phyloP scores from a whole-genome alignment of 306 rosid genomes.

The Cicer cuneatum region DNA sequence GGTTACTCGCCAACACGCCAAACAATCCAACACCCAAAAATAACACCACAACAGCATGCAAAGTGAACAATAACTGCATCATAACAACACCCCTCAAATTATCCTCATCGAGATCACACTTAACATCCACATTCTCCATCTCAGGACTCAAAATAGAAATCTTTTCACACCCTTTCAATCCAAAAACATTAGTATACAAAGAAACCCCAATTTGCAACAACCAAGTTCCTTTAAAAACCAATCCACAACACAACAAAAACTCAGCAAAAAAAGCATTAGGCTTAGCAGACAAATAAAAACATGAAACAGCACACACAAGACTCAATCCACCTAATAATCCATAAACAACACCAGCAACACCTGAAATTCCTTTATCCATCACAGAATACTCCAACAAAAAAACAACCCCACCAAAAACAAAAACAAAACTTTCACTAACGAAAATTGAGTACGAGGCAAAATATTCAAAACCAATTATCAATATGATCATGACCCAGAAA shows the following conservation, averaged over 20 bases:
- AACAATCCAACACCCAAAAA: slow-evolving; percentile 60
- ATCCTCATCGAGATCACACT: slow-evolving; percentile 82
- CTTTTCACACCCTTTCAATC: slow-evolving; percentile 71
- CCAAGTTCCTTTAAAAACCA: slow-evolving; percentile 90
- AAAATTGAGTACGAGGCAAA: slow-evolving; percentile 36
- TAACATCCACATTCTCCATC: slow-evolving; percentile 52
- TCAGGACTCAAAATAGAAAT: slow-evolving; percentile 46
- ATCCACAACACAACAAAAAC: slow-evolving; percentile 65
- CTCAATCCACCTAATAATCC: slow-evolving; percentile 62
- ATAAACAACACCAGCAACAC: slow-evolving; percentile 65
- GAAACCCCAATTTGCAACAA: slow-evolving; percentile 74
- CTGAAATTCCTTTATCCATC: slow-evolving; percentile 59
- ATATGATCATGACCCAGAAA: slow-evolving; percentile 69
- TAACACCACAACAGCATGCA: slow-evolving; percentile 67
- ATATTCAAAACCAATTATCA: slow-evolving; percentile 56
- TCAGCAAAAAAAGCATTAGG: slow-evolving; percentile 80
- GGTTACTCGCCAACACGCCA: slow-evolving; percentile 55
- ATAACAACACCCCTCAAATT: slow-evolving; percentile 69
- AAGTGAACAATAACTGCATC: slow-evolving; percentile 71
- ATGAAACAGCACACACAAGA: slow-evolving; percentile 65
- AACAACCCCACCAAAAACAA: slow-evolving; percentile 51
- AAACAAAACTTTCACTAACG: slow-evolving; percentile 54
- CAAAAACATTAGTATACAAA: slow-evolving; percentile 72
- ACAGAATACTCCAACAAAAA: slow-evolving; percentile 54
- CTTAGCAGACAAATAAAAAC: slow-evolving; percentile 63